phyloP scores from a whole-genome alignment of 2,329 filamentous ascomycete species.

The Teratosphaeria destructans region DNA sequence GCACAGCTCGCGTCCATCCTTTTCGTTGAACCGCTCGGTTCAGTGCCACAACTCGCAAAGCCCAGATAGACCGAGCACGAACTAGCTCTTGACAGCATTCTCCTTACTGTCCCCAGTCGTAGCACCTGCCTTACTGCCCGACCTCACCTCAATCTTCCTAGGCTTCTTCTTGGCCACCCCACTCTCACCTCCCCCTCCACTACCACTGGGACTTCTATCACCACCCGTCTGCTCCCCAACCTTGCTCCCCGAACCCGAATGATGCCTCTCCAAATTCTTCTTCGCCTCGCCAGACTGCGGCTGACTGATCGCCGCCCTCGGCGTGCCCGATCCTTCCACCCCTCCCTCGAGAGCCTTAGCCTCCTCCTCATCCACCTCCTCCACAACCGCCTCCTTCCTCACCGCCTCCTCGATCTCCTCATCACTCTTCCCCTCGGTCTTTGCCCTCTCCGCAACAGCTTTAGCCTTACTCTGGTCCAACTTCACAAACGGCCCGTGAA shows the following conservation, averaged over 20 bases:
- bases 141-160: constrained; percentile 6
- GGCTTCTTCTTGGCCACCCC: constrained; percentile 6
- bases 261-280: constrained; percentile 2
- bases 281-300: constrained; percentile 2
- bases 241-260: neutral
- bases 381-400: constrained; percentile 3
- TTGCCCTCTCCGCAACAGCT: constrained; percentile 1
- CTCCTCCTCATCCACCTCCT: neutral
- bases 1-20: no score
- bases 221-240: neutral
- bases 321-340: neutral
- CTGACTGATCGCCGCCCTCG: constrained; percentile 1
- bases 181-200: neutral
- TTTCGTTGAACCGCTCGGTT: neutral
- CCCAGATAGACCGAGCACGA: neutral
- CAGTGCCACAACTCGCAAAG: neutral
- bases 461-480: constrained; percentile 18
- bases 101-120: neutral
- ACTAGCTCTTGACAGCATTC: neutral
- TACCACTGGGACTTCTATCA: neutral
- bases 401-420: constrained; percentile 5
- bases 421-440: constrained; percentile 13
- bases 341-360: neutral
- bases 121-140: neutral
- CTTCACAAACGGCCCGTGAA: constrained; percentile 35